Evolutionary conservation across 176 grass and related monocot genomes (phyloP).

Genomic region (Musa troglodytarum): DNA sequence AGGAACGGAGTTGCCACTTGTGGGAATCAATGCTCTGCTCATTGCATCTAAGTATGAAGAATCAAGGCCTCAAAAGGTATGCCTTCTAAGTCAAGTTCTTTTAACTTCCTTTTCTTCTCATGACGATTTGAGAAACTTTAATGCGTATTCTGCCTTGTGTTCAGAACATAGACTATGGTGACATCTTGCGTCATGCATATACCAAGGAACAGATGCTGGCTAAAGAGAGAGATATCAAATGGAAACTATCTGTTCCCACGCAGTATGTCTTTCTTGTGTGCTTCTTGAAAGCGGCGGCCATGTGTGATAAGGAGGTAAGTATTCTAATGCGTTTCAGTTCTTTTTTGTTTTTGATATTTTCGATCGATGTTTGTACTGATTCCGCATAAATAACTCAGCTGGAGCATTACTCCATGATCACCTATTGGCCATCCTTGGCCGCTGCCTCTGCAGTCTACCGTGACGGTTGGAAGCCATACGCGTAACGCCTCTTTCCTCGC

Average conservation of each 20-base stretch:
- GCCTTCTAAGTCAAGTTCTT: too few relatives aligned
- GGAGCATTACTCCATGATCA: constrained; percentile 49
- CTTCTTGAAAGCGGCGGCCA: constrained; percentile 55
- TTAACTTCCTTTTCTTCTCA: too few relatives aligned
- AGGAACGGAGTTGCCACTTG: too few relatives aligned
- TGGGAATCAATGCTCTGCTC: too few relatives aligned
- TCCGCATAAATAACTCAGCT: constrained; percentile 25
- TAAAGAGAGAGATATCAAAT: constrained; percentile 51
- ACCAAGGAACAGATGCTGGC: constrained; percentile 35
- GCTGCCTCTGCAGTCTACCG: neutral
- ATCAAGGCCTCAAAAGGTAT: too few relatives aligned
- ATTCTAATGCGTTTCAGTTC: neutral
- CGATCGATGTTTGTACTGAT: constrained; percentile 9
- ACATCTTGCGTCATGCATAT: constrained; percentile 14
- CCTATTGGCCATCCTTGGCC: constrained; percentile 33
- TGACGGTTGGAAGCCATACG: too few relatives aligned
- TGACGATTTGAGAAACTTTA: too few relatives aligned
- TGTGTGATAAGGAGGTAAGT: constrained; percentile 34
- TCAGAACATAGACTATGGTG: too few relatives aligned
- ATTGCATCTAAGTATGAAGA: too few relatives aligned
- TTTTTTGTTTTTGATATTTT: neutral
- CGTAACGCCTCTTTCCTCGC: too few relatives aligned
- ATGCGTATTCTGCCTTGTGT: too few relatives aligned
- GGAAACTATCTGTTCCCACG: constrained; percentile 72
- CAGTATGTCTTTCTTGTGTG: constrained; percentile 55